Conservation (phyloP, 768 basidiomycete genomes). For the Calocybe cyanea region DNA sequence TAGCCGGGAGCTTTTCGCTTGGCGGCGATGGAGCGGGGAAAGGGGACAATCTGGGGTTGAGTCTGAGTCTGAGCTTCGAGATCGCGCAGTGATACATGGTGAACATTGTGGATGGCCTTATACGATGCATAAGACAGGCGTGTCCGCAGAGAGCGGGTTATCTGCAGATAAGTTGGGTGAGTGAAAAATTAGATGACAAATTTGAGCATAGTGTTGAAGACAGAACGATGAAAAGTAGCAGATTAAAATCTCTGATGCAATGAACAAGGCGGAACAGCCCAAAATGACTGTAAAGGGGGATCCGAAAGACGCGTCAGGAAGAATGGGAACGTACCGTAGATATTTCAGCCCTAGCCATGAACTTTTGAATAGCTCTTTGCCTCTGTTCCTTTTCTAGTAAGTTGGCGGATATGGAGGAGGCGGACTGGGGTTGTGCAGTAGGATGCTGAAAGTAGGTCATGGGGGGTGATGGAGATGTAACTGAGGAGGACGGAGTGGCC, state of each 20-base stretch:
- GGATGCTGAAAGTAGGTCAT: conserved; percentile 55
- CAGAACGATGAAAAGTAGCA: conserved; percentile 10
- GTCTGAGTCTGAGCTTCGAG: conserved; percentile 57
- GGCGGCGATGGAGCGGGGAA: conserved; percentile 52
- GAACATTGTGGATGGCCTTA: conserved; percentile 74
- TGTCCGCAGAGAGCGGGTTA: conserved; percentile 76
- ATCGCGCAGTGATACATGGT: conserved; percentile 62
- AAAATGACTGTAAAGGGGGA: conserved; percentile 17
- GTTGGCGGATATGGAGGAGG: conserved; percentile 32
- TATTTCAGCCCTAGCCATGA: conserved; percentile 74
- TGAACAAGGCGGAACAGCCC: conserved; percentile 7
- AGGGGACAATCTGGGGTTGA: conserved; percentile 38
- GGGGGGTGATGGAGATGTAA: conserved; percentile 80
- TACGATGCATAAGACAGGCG: conserved; percentile 81
- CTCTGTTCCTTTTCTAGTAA: conserved; percentile 54
- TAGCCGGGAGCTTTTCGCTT: conserved; percentile 50
- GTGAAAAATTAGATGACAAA: conserved; percentile 14
- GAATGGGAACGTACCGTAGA: conserved; percentile 61
- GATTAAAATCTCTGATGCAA: conserved; percentile 2
- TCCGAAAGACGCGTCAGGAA: conserved; percentile 46
- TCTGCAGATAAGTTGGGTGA: conserved; percentile 43
- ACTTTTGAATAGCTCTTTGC: conserved; percentile 68
- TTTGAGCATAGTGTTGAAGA: conserved; percentile 12
- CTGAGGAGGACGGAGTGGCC: conserved; percentile 78
- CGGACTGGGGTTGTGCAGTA: conserved; percentile 33